Evolutionary conservation across 441 rosid species (phyloP), one percentile per base, ranked within the genome.

Genomic region (Corymbia citriodora): DNA sequence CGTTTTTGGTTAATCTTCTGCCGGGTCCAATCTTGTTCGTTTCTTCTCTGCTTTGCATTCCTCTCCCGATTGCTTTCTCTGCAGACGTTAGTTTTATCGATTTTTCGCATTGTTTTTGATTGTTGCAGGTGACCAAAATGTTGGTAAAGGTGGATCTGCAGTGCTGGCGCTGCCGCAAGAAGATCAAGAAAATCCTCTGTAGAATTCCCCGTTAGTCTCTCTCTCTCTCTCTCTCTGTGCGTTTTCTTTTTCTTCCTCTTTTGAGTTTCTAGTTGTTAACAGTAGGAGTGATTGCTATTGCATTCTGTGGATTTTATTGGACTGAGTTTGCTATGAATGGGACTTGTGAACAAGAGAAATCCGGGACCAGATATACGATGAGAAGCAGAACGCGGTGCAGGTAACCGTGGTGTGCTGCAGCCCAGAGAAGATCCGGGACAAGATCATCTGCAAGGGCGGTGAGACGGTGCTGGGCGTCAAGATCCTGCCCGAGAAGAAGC

Each of bases 181-280:
- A 97, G 91, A 96, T 96, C 89, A 97, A 97, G 96, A 97, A 96
- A 90, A 91, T 95, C 4, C 96, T 97, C 21, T 95, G 95, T 61
- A 92, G 94, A 89, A 92, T 93, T 82, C 98, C 96, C 89, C 95
- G 97, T 97, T 93, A 95, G 98, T 93, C 16, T 63, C 89, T 87
- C 19, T 53, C 40, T 25, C 63, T 72, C 45, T 25, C 27, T 81
- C 29, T 18, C n/a, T 29, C 12, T 50, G 23, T 8, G 9, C 63
- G 7, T 55, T 8, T 15, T 11, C 4, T 59, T 45, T 54, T 59
- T 23, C 21, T 15, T 33, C 11, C 33, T 40, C 40, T 18, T 49
- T 79, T 59, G n/a, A 33, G 27, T 27, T 13, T 45, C 40, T 12
- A 55, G 7, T 40, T 54, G 6, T 57, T 16, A 16, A 50, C 50